Conservation (phyloP, 371 early-diverging fungal species). For the Smittium mucronatum region DNA sequence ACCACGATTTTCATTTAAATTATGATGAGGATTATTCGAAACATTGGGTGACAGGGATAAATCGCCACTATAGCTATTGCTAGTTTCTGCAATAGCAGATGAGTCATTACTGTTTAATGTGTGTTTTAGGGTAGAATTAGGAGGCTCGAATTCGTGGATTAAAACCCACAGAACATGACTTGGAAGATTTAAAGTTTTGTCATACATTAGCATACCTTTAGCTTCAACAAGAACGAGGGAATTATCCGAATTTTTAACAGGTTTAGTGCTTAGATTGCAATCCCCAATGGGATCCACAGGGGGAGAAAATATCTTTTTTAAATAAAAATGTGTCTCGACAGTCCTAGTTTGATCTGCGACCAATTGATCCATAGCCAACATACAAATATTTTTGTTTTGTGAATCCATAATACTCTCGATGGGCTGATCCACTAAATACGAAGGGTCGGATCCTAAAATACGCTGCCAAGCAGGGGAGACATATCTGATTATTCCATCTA, state of each 20-base stretch:
- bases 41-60: background rate
- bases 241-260: constrained; percentile 7
- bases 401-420: constrained; percentile 19
- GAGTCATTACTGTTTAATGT: background rate
- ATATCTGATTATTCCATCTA: constrained; percentile 29
- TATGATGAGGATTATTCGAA: background rate
- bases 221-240: constrained; percentile 51
- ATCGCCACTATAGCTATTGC: background rate
- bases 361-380: constrained; percentile 50
- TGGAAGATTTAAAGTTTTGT: constrained; percentile 48
- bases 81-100: background rate
- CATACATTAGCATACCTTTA: constrained; percentile 82
- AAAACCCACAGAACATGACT: constrained; percentile 75
- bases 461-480: constrained; percentile 25
- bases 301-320: constrained; percentile 23
- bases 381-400: constrained; percentile 47
- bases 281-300: background rate
- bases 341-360: constrained; percentile 55
- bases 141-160: constrained; percentile 12
- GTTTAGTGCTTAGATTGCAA: constrained; percentile 4
- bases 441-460: constrained; percentile 20
- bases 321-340: constrained; percentile 59
- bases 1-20: background rate
- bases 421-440: constrained; percentile 19
- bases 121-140: background rate